Evolutionary conservation across 768 basidiomycete species (phyloP).

Genomic region (Tylopilus balloui): DNA sequence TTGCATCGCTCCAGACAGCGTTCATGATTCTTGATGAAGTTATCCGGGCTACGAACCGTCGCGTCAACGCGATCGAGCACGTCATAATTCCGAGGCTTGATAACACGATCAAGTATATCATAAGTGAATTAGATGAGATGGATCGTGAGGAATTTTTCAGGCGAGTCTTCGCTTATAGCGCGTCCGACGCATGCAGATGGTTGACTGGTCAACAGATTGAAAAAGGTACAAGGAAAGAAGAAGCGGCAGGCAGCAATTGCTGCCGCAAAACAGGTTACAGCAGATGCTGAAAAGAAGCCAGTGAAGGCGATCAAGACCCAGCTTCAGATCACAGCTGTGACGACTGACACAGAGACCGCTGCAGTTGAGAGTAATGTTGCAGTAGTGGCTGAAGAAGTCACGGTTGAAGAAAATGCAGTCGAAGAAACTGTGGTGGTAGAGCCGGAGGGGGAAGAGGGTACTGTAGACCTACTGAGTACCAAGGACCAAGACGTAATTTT

Average conservation of each 20-base stretch:
- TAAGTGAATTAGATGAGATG: slow-evolving; percentile 98
- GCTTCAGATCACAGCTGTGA: slow-evolving; percentile 2
- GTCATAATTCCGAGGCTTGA: slow-evolving; percentile 93
- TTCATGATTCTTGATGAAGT: slow-evolving; percentile 99
- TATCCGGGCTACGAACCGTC: slow-evolving; percentile 96
- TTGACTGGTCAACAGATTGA: slow-evolving; percentile 52
- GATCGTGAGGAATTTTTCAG: slow-evolving; percentile 94
- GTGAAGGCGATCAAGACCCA: slow-evolving; percentile 6
- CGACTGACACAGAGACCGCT: slow-evolving; percentile 1
- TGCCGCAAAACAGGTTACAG: slow-evolving; percentile 19
- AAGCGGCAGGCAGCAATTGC: slow-evolving; percentile 66
- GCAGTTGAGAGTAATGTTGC: slow-evolving; percentile 3
- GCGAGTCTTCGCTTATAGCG: slow-evolving; percentile 34
- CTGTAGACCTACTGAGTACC: slow-evolving; percentile 67
- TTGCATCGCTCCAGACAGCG: slow-evolving; percentile 94
- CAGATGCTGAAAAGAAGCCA: slow-evolving; percentile 6
- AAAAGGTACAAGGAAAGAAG: slow-evolving; percentile 98
- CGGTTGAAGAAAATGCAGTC: slow-evolving; percentile 11
- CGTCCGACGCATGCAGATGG: background rate
- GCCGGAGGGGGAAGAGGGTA: slow-evolving; percentile 30
- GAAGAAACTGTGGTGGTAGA: slow-evolving; percentile 6
- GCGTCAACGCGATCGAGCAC: slow-evolving; percentile 98
- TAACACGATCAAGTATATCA: slow-evolving; percentile 97
- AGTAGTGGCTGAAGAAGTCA: slow-evolving; percentile 30
- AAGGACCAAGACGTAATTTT: slow-evolving; percentile 96